phyloP scores from a whole-genome alignment of 495 filamentous ascomycete genomes.

The Eremomyces bilateralis region DNA sequence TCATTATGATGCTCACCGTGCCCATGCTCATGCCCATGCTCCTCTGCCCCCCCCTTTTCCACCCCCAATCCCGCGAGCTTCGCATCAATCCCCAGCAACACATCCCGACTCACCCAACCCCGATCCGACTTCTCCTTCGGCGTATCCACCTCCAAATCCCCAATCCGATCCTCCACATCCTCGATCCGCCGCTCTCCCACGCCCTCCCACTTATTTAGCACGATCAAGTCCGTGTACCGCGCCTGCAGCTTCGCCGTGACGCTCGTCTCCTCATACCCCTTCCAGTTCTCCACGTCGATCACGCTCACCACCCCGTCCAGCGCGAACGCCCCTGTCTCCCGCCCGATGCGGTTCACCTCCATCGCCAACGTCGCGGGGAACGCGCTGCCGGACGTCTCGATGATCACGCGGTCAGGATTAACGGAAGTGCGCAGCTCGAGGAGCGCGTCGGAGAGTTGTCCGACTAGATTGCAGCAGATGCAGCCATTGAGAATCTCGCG shows the following conservation, averaged over 20 bases:
- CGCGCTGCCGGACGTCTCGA: slow-evolving; percentile 77
- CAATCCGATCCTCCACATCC: slow-evolving; percentile 59
- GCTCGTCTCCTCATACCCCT: slow-evolving; percentile 78
- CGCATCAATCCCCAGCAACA: slow-evolving; percentile 75
- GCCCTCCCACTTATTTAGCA: slow-evolving; percentile 90
- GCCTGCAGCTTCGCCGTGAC: slow-evolving; percentile 28
- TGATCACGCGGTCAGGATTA: slow-evolving; percentile 61
- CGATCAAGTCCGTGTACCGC: slow-evolving; percentile 70
- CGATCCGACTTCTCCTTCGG: slow-evolving; percentile 61
- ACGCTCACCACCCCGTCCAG: slow-evolving; percentile 85
- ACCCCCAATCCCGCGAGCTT: slow-evolving; percentile 40
- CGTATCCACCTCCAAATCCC: slow-evolving; percentile 63
- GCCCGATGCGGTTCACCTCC: slow-evolving; percentile 53
- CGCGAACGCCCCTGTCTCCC: slow-evolving; percentile 38
- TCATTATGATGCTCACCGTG: slow-evolving; percentile 44
- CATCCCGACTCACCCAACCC: slow-evolving; percentile 49
- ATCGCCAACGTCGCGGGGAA: slow-evolving; percentile 21
- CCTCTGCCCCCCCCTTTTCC: slow-evolving; percentile 10
- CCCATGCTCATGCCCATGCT: slow-evolving; percentile 21
- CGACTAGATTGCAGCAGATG: slow-evolving; percentile 96
- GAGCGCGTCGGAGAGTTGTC: slow-evolving; percentile 64
- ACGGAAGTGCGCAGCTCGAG: slow-evolving; percentile 38
- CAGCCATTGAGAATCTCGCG: slow-evolving; percentile 86
- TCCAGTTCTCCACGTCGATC: slow-evolving; percentile 94
- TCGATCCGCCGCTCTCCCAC: slow-evolving; percentile 54